Evolutionary conservation across 208 protist species (phyloP).

Genomic region (Crithidia bombi): DNA sequence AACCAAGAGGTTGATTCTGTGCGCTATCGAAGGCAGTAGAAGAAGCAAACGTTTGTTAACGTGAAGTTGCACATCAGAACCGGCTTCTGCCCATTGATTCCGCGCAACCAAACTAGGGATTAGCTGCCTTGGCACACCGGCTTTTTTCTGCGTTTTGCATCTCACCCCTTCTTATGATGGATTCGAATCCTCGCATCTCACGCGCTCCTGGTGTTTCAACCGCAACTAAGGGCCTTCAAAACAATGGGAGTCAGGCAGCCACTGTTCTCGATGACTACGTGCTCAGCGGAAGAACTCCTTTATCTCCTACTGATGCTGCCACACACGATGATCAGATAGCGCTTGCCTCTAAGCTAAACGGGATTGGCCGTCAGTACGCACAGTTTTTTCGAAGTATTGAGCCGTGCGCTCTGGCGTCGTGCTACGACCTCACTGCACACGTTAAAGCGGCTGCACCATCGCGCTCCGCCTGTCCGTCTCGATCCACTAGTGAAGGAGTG

Average conservation of each 20-base stretch:
- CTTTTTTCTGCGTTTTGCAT: neutral
- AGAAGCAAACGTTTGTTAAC: neutral
- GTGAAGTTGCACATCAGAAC: too few relatives aligned
- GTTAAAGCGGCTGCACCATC: neutral
- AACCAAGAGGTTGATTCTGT: neutral
- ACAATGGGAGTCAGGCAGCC: too few relatives aligned
- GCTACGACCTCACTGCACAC: neutral
- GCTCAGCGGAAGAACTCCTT: neutral
- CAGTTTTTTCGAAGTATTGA: slow-evolving; percentile 25
- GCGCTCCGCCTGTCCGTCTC: neutral
- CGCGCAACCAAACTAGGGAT: too few relatives aligned
- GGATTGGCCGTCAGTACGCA: slow-evolving; percentile 12
- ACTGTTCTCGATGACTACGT: slow-evolving; percentile 1
- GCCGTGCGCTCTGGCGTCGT: slow-evolving; percentile 14
- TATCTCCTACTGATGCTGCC: too few relatives aligned
- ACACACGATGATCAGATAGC: neutral
- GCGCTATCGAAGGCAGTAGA: neutral
- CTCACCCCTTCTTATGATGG: neutral
- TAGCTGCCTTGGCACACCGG: too few relatives aligned
- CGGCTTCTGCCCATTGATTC: too few relatives aligned
- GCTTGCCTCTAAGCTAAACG: slow-evolving; percentile 16
- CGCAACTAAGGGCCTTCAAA: neutral
- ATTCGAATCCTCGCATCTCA: neutral
- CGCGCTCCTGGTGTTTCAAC: neutral
- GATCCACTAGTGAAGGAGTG: neutral